Percentiles rank a stretch among this genome's conserved stretches.
phyloP scores from a whole-genome alignment of 192 early-diverging fungal genomes.

The Umbelopsis isabellina region DNA sequence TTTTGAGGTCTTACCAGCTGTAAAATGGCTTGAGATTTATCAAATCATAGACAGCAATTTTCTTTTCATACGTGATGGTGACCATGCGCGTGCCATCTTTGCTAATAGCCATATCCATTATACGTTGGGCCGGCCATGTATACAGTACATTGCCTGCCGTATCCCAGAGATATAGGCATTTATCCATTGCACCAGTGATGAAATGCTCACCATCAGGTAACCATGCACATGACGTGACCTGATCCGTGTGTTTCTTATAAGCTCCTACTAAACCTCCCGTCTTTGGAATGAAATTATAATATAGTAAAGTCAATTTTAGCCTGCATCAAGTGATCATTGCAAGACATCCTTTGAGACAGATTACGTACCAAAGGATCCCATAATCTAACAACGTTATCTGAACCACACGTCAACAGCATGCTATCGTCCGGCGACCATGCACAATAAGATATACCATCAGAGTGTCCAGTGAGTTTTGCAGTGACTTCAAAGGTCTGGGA shows the following conservation, averaged over 20 bases:
- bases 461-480: constrained; percentile 67
- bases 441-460: constrained; percentile 76
- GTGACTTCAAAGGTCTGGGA: constrained; percentile 57
- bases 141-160: constrained; percentile 59
- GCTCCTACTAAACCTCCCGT: constrained; percentile 61
- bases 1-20: neutral
- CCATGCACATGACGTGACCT: constrained; percentile 86
- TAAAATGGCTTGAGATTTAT: constrained; percentile 22
- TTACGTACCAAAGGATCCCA: constrained; percentile 75
- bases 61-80: constrained; percentile 64
- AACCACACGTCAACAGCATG: constrained; percentile 77
- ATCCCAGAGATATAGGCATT: constrained; percentile 74
- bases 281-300: constrained; percentile 38
- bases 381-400: constrained; percentile 76
- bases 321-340: neutral
- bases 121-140: constrained; percentile 62
- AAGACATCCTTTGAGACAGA: no score
- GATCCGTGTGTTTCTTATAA: constrained; percentile 73
- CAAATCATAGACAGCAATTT: constrained; percentile 67
- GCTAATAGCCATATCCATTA: constrained; percentile 66
- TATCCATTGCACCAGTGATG: constrained; percentile 86
- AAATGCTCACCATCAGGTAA: constrained; percentile 82
- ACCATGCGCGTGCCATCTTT: constrained; percentile 63
- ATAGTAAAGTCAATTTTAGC: neutral
- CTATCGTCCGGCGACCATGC: constrained; percentile 91